Conservation (phyloP, 768 basidiomycete genomes). For the Lyophyllum atratum region DNA sequence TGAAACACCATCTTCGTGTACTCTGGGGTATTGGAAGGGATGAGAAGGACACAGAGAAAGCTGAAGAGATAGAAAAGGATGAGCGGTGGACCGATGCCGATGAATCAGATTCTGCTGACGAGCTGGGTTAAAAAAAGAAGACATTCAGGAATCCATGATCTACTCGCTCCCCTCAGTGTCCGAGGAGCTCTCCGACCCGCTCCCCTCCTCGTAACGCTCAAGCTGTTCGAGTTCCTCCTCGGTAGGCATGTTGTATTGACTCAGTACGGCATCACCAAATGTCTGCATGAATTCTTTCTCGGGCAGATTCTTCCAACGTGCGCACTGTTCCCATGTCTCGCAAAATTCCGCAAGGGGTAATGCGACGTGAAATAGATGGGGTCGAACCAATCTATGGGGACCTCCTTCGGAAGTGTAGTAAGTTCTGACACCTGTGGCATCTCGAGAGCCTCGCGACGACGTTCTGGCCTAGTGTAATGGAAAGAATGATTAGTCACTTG, state of each 20-base stretch:
- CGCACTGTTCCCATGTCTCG: too few species aligned
- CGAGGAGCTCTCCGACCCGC: neutral
- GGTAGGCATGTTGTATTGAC: slow-evolving; percentile 15
- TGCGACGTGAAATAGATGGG: slow-evolving; percentile 16
- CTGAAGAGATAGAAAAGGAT: slow-evolving; percentile 10
- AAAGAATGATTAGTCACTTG: neutral
- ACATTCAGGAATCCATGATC: neutral
- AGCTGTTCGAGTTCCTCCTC: slow-evolving; percentile 18
- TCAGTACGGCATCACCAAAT: too few species aligned
- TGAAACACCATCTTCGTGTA: slow-evolving; percentile 22
- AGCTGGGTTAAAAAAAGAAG: too few species aligned
- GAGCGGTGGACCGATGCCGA: slow-evolving; percentile 20
- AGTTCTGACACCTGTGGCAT: slow-evolving; percentile 4
- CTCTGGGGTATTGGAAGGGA: slow-evolving; percentile 21
- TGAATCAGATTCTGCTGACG: slow-evolving; percentile 15
- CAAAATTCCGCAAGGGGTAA: slow-evolving; percentile 12
- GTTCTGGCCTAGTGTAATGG: slow-evolving; percentile 3
- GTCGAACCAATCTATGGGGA: slow-evolving; percentile 25
- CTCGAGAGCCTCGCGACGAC: neutral
- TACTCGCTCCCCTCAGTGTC: neutral
- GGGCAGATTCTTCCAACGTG: too few species aligned
- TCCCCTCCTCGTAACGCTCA: slow-evolving; percentile 6
- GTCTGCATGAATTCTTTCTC: too few species aligned
- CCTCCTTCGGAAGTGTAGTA: slow-evolving; percentile 9
- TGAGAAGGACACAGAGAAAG: slow-evolving; percentile 4